phyloP scores from a whole-genome alignment of 257 asterid genomes.

The Cruciata laevipes region DNA sequence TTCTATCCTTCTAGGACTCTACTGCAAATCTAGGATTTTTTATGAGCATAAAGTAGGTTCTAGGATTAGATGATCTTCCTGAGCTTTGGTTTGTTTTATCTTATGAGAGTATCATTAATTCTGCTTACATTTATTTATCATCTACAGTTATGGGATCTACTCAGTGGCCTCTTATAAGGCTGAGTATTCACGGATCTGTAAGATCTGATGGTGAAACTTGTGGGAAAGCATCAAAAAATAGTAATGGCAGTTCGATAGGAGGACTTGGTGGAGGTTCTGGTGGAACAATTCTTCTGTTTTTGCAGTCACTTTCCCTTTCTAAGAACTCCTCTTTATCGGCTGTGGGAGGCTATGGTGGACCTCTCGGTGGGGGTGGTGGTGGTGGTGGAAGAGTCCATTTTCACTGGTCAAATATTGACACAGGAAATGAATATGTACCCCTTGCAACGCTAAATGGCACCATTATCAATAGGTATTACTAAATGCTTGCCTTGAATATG shows the following conservation, averaged over 20 bases:
- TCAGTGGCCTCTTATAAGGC: slow-evolving; percentile 75
- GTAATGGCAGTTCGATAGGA: slow-evolving; percentile 50
- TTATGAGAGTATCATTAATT: slow-evolving; percentile 8
- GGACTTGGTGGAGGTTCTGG: slow-evolving; percentile 98
- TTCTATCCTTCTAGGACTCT: not conserved
- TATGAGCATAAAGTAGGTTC: not conserved
- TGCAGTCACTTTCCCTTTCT: slow-evolving; percentile 54
- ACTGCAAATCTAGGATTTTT: not conserved
- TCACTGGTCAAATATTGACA: slow-evolving; percentile 76
- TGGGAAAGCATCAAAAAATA: slow-evolving; percentile 37
- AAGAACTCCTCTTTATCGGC: slow-evolving; percentile 69
- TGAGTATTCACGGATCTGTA: slow-evolving; percentile 65
- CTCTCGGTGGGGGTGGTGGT: slow-evolving; percentile 91
- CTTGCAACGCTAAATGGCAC: slow-evolving; percentile 73
- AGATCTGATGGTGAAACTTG: slow-evolving; percentile 79
- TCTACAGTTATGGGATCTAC: slow-evolving; percentile 72
- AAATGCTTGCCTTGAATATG: not conserved
- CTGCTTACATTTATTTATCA: slow-evolving; percentile 17
- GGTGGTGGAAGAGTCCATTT: slow-evolving; percentile 98
- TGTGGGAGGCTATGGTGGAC: slow-evolving; percentile 83
- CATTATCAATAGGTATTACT: slow-evolving; percentile 52
- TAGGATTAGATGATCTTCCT: not conserved
- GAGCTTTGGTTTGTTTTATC: not conserved
- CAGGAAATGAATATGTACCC: slow-evolving; percentile 71
- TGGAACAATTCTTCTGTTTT: slow-evolving; percentile 82